These are phyloP conservation scores for Penicillium sp. DNA, from an alignment of 2,329 filamentous ascomycete species.

Conservation along the genomic window DNA sequence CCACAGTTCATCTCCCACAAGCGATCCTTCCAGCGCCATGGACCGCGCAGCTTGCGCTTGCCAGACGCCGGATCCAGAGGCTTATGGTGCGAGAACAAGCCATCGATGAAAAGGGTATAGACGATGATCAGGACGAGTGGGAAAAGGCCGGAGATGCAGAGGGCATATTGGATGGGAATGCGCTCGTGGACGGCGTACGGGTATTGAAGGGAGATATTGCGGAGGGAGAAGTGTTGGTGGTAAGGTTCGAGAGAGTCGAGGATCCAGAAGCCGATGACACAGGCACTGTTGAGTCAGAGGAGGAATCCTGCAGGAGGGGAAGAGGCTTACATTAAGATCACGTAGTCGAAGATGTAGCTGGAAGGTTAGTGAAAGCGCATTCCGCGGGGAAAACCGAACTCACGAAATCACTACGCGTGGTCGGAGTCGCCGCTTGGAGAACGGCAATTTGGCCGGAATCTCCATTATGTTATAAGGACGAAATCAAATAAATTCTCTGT, in stretches of 20 bases:
- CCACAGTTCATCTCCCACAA: constrained; percentile 65
- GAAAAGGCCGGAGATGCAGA: constrained; percentile 50
- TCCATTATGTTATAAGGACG: constrained; percentile 10
- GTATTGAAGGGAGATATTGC: constrained; percentile 59
- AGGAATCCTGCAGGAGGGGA: not conserved
- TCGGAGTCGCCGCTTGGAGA: constrained; percentile 54
- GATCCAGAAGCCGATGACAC: constrained; percentile 53
- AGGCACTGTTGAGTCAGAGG: constrained; percentile 41
- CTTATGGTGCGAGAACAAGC: constrained; percentile 56
- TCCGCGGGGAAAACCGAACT: constrained; percentile 22
- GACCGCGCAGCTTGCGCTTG: constrained; percentile 43
- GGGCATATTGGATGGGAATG: constrained; percentile 51
- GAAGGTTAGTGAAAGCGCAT: constrained; percentile 7
- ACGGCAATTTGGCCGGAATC: constrained; percentile 47
- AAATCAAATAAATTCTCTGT: not conserved
- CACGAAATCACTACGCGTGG: constrained; percentile 55
- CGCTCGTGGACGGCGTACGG: constrained; percentile 58
- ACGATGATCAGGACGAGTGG: constrained; percentile 54
- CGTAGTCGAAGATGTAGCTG: constrained; percentile 60
- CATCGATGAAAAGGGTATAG: constrained; percentile 60
- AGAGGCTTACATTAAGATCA: constrained; percentile 55
- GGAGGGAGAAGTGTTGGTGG: constrained; percentile 59
- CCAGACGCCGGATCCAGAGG: constrained; percentile 33
- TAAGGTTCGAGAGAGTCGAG: constrained; percentile 56
- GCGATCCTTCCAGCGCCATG: constrained; percentile 56